Percentiles rank a stretch among this genome's conserved stretches.
phyloP scores from a whole-genome alignment of 306 rosid species.

The Vigna angularis region DNA sequence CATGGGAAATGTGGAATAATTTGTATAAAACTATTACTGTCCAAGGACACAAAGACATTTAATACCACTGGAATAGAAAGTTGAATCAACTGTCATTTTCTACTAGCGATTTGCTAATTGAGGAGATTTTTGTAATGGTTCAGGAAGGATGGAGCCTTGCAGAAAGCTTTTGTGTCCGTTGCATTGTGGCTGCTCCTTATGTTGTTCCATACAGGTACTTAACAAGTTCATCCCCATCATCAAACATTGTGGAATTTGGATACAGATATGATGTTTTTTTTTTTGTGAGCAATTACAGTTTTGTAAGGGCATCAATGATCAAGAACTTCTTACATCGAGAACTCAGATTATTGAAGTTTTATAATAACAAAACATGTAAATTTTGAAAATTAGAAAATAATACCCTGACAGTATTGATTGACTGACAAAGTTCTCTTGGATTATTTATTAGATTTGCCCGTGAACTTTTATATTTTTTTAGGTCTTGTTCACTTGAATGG shows the following conservation, averaged over 20 bases:
- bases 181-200: conserved; percentile 83
- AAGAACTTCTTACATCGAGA: neutral
- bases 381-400: neutral
- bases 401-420: neutral
- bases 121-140: conserved; percentile 48
- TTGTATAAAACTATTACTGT: neutral
- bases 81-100: conserved; percentile 20
- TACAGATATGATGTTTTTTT: conserved; percentile 12
- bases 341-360: conserved; percentile 16
- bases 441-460: conserved; percentile 10
- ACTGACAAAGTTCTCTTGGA: conserved; percentile 5
- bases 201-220: conserved; percentile 83
- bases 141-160: conserved; percentile 98
- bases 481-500: too few species aligned
- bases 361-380: conserved; percentile 19
- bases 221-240: conserved; percentile 28
- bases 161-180: conserved; percentile 65
- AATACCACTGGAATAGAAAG: conserved; percentile 2
- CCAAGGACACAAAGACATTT: conserved; percentile 14
- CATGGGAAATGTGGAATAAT: conserved; percentile 9
- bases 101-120: conserved; percentile 1
- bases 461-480: conserved; percentile 8
- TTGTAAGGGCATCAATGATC: neutral
- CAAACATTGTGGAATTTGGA: conserved; percentile 19
- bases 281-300: neutral